phyloP scores from a whole-genome alignment of 768 basidiomycete species.

The Pleurotus cornucopiae region DNA sequence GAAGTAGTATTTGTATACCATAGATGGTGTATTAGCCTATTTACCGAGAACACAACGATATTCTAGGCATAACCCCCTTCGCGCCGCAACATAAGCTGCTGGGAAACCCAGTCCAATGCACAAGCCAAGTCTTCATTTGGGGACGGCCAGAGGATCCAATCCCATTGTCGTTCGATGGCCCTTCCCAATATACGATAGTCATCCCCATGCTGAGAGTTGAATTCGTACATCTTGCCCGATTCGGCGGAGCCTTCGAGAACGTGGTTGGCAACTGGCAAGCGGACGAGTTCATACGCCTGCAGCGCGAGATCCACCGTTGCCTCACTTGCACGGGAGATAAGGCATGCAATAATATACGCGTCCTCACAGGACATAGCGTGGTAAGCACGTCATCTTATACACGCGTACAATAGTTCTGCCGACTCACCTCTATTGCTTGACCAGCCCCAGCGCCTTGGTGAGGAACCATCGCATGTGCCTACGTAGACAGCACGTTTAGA shows the following conservation, averaged over 20 bases:
- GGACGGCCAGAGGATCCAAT: conserved; percentile 33
- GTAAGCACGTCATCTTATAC: no score
- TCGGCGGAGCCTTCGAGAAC: conserved; percentile 27
- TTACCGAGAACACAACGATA: neutral
- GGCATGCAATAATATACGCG: conserved; percentile 20
- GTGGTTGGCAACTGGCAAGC: conserved; percentile 29
- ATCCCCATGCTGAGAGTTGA: conserved; percentile 29
- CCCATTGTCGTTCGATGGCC: conserved; percentile 37
- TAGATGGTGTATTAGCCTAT: neutral
- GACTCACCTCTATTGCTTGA: conserved; percentile 23
- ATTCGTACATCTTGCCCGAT: conserved; percentile 34
- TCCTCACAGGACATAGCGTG: conserved; percentile 14
- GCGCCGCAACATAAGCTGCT: neutral
- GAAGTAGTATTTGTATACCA: neutral
- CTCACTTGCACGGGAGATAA: conserved; percentile 11
- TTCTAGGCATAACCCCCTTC: neutral
- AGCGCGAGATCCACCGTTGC: conserved; percentile 17
- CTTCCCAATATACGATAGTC: conserved; percentile 32
- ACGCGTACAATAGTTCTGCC: neutral
- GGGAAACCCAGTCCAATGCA: conserved; percentile 10
- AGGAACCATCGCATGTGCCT: conserved; percentile 25
- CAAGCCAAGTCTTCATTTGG: conserved; percentile 27
- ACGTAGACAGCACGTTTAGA: no score
- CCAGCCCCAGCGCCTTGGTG: conserved; percentile 25
- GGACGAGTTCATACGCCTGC: conserved; percentile 27